phyloP scores from a whole-genome alignment of 805 yeast genomes.

The Hermanozyma aechmeae region DNA sequence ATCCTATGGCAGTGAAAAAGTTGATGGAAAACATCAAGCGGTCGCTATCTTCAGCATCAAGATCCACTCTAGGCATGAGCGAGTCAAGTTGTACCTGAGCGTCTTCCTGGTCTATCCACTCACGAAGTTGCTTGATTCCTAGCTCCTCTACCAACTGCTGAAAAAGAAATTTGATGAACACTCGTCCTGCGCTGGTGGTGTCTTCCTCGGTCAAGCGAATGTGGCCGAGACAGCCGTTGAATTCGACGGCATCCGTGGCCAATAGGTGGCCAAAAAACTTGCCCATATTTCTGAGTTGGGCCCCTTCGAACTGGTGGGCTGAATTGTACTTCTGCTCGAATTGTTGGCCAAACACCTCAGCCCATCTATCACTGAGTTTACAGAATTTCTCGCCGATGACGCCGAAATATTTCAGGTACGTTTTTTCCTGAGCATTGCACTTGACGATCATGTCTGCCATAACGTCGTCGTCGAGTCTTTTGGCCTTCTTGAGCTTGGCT shows the following conservation, averaged over 20 bases:
- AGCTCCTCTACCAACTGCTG: slow-evolving; percentile 71
- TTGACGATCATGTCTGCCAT: slow-evolving; percentile 67
- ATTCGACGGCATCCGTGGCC: slow-evolving; percentile 58
- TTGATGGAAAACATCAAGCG: slow-evolving; percentile 72
- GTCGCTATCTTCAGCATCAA: slow-evolving; percentile 29
- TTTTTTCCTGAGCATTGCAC: slow-evolving; percentile 77
- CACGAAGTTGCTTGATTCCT: slow-evolving; percentile 46
- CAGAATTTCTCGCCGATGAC: slow-evolving; percentile 61
- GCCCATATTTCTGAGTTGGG: slow-evolving; percentile 69
- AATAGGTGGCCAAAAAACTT: slow-evolving; percentile 80
- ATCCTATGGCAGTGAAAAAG: slow-evolving; percentile 85
- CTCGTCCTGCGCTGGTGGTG: slow-evolving; percentile 74
- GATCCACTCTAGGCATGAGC: slow-evolving; percentile 49
- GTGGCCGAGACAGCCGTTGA: slow-evolving; percentile 44
- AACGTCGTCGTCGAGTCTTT: slow-evolving; percentile 18
- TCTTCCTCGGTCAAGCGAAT: slow-evolving; percentile 58
- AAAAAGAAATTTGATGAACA: slow-evolving; percentile 72
- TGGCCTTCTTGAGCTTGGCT: slow-evolving; percentile 30
- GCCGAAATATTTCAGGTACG: slow-evolving; percentile 82
- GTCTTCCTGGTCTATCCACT: slow-evolving; percentile 42
- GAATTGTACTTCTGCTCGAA: slow-evolving; percentile 50
- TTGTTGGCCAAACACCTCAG: slow-evolving; percentile 35
- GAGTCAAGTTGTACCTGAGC: slow-evolving; percentile 42
- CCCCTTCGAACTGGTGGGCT: slow-evolving; percentile 62
- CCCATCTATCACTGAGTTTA: slow-evolving; percentile 47